Evolutionary conservation across 768 basidiomycete genomes (phyloP).

Genomic region (Amanita inopinata): DNA sequence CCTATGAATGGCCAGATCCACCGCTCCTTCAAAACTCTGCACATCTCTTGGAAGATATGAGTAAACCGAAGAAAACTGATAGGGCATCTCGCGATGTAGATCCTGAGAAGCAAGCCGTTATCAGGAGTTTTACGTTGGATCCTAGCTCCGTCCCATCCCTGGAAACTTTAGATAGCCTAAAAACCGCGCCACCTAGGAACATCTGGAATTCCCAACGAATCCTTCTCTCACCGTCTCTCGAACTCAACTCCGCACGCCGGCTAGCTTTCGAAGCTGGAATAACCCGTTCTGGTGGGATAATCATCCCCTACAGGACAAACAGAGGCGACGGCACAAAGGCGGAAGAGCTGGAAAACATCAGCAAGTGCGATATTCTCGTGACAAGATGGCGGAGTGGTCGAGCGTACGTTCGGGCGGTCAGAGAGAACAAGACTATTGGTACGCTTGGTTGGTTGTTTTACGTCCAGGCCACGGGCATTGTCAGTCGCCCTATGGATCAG

Average conservation of each 20-base stretch:
- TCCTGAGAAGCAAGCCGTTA: conserved; percentile 14
- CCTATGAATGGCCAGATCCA: conserved; percentile 74
- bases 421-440: conserved; percentile 52
- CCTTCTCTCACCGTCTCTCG: conserved; percentile 51
- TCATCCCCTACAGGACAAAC: conserved; percentile 4
- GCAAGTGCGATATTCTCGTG: conserved; percentile 63
- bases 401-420: conserved; percentile 64
- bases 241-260: conserved; percentile 36
- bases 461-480: conserved; percentile 51
- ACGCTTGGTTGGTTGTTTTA: conserved; percentile 80
- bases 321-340: conserved; percentile 9
- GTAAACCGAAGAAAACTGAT: conserved; percentile 17
- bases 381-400: conserved; percentile 58
- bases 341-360: conserved; percentile 32
- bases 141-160: no score
- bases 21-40: conserved; percentile 27
- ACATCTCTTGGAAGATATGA: conserved; percentile 12
- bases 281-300: conserved; percentile 38
- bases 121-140: conserved; percentile 7
- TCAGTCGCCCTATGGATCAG: conserved; percentile 60
- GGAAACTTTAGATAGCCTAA: no score
- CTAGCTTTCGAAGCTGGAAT: conserved; percentile 52
- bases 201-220: conserved; percentile 57
- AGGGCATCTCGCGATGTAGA: no score
- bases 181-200: conserved; percentile 17